These are phyloP conservation scores for Thelephora ganbajun DNA, from an alignment of 768 basidiomycete genomes.

Conservation along the genomic window DNA sequence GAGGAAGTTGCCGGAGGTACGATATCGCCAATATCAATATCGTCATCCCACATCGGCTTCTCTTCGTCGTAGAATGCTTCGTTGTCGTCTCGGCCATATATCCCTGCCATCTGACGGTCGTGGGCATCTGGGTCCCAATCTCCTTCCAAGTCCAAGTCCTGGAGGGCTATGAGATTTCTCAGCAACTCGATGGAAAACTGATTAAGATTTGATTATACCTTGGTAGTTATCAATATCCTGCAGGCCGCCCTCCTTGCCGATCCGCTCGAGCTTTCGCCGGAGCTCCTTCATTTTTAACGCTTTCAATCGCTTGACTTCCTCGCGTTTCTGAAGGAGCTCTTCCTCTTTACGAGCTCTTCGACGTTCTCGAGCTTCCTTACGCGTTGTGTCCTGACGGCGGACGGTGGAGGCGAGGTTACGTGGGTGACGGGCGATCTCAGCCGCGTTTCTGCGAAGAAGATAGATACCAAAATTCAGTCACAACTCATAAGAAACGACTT, in stretches of 20 bases:
- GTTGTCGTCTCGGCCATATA: slow-evolving; percentile 44
- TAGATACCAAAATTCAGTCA: slow-evolving; percentile 2
- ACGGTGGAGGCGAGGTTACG: slow-evolving; percentile 52
- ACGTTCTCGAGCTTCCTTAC: slow-evolving; percentile 77
- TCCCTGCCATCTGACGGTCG: slow-evolving; percentile 64
- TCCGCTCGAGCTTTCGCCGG: slow-evolving; percentile 55
- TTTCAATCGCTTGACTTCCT: slow-evolving; percentile 73
- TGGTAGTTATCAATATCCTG: slow-evolving; percentile 24
- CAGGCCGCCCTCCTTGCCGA: slow-evolving; percentile 55
- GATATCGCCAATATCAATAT: slow-evolving; percentile 71
- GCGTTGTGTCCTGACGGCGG: slow-evolving; percentile 59
- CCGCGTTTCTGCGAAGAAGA: slow-evolving; percentile 36
- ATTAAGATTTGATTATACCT: slow-evolving; percentile 8
- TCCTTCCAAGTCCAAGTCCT: slow-evolving; percentile 71
- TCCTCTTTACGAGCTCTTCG: slow-evolving; percentile 69
- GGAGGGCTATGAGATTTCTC: slow-evolving; percentile 29
- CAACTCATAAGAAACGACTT: slow-evolving; percentile 20
- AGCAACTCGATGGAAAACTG: neutral
- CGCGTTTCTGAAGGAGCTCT: slow-evolving; percentile 55
- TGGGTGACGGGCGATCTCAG: slow-evolving; percentile 59
- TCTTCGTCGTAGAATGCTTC: slow-evolving; percentile 23
- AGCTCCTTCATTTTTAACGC: slow-evolving; percentile 78
- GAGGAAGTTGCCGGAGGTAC: slow-evolving; percentile 19
- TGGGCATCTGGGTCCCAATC: slow-evolving; percentile 87
- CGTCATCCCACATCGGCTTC: slow-evolving; percentile 89